Conservation (phyloP, 2,329 filamentous ascomycete species). For the Colletotrichum filicis region DNA sequence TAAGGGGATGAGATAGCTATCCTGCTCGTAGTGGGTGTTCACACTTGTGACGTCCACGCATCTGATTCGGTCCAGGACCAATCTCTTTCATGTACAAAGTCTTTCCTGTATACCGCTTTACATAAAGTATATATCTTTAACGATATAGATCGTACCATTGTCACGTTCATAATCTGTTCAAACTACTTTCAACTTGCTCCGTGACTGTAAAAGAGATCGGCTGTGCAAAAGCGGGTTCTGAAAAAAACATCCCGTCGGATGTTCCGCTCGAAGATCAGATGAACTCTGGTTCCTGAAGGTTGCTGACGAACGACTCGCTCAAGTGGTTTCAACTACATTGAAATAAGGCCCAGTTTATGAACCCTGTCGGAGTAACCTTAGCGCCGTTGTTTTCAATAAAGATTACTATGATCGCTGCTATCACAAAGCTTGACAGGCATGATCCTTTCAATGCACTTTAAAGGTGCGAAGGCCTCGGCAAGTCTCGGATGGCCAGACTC, state of each 20-base stretch:
- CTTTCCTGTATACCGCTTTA: constrained; percentile 31
- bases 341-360: background rate
- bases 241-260: background rate
- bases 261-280: background rate
- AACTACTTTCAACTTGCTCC: too few species aligned
- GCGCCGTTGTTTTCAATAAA: background rate
- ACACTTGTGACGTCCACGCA: constrained; percentile 13
- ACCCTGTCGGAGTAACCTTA: background rate
- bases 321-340: background rate
- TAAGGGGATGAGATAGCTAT: background rate
- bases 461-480: background rate
- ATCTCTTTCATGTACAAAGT: constrained; percentile 33
- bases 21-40: constrained; percentile 10
- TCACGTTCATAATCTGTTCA: background rate
- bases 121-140: constrained; percentile 26
- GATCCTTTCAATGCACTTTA: background rate
- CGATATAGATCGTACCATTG: constrained; percentile 28
- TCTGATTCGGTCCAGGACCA: constrained; percentile 8
- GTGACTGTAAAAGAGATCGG: background rate
- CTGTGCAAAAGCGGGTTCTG: background rate
- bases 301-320: background rate
- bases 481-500: background rate
- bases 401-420: background rate
- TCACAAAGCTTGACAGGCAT: background rate
- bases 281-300: background rate